Evolutionary conservation across 805 yeast species (phyloP).

Genomic region (Sugiyamaella chiloensis): DNA sequence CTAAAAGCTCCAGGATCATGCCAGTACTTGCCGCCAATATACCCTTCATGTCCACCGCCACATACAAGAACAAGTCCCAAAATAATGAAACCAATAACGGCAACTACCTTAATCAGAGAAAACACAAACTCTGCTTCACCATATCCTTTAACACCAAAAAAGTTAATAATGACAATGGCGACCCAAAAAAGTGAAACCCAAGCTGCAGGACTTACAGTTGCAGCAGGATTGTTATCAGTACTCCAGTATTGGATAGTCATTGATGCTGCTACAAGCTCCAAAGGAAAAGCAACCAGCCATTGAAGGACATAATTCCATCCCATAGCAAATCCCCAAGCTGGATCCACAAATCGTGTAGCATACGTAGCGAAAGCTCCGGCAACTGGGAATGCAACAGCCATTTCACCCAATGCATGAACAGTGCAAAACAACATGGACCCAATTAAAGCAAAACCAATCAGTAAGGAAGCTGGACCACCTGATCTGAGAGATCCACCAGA

Average conservation of each 20-base stretch:
- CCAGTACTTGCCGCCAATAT: constrained; percentile 57
- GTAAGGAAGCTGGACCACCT: constrained; percentile 59
- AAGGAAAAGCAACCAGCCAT: constrained; percentile 61
- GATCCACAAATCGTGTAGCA: constrained; percentile 61
- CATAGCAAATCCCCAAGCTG: constrained; percentile 67
- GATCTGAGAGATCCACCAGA: constrained; percentile 53
- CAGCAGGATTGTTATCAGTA: constrained; percentile 57
- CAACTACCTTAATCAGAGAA: constrained; percentile 54
- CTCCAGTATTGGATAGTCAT: constrained; percentile 60
- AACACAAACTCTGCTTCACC: constrained; percentile 71
- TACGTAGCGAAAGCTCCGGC: constrained; percentile 61
- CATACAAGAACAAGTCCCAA: constrained; percentile 47
- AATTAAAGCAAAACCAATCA: constrained; percentile 56
- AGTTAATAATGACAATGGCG: constrained; percentile 46
- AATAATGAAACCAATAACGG: constrained; percentile 61
- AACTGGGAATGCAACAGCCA: constrained; percentile 64
- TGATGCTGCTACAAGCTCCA: constrained; percentile 64
- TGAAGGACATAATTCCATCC: constrained; percentile 70
- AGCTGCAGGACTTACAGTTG: constrained; percentile 54
- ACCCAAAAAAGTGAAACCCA: constrained; percentile 57
- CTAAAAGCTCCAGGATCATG: constrained; percentile 67
- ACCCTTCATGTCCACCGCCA: constrained; percentile 58
- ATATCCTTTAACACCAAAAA: constrained; percentile 58
- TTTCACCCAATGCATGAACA: constrained; percentile 64
- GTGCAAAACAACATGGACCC: constrained; percentile 64